Conservation (phyloP, 768 basidiomycete genomes). For the Serendipita vermifera region DNA sequence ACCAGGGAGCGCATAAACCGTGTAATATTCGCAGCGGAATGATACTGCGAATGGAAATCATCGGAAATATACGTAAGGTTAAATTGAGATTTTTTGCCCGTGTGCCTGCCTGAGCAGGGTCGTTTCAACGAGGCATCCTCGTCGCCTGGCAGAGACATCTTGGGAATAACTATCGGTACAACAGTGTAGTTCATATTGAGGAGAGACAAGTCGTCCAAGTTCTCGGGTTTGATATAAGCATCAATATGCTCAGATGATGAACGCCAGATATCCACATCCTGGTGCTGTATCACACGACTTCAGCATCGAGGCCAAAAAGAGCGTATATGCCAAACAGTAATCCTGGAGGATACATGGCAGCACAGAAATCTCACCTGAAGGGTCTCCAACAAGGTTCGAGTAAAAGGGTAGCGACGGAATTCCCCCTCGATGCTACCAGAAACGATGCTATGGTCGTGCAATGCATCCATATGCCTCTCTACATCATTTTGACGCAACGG, state of each 20-base stretch:
- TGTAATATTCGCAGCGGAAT: not conserved
- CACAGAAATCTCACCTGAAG: not conserved
- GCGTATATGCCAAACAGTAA: not conserved
- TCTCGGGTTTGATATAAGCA: not conserved
- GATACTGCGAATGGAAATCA: constrained; percentile 7
- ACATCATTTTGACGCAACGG: too few relatives aligned
- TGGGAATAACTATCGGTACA: not conserved
- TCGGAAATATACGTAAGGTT: constrained; percentile 1
- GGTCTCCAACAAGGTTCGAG: not conserved
- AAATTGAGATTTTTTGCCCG: too few relatives aligned
- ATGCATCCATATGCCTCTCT: too few relatives aligned
- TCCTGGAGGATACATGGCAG: not conserved
- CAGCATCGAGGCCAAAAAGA: not conserved
- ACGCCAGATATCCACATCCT: not conserved
- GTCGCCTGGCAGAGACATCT: not conserved
- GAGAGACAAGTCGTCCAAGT: not conserved
- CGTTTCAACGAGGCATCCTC: too few relatives aligned
- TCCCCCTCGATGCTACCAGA: too few relatives aligned
- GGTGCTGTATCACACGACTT: constrained; percentile 4
- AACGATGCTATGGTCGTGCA: too few relatives aligned
- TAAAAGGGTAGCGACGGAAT: not conserved
- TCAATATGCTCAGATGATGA: not conserved
- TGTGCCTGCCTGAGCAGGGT: too few relatives aligned
- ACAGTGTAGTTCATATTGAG: not conserved
- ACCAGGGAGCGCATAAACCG: not conserved